Percentiles rank a stretch among this genome's conserved stretches.
Conservation (phyloP, 176 grass and related monocot genomes). For the Oryza brachyantha region DNA sequence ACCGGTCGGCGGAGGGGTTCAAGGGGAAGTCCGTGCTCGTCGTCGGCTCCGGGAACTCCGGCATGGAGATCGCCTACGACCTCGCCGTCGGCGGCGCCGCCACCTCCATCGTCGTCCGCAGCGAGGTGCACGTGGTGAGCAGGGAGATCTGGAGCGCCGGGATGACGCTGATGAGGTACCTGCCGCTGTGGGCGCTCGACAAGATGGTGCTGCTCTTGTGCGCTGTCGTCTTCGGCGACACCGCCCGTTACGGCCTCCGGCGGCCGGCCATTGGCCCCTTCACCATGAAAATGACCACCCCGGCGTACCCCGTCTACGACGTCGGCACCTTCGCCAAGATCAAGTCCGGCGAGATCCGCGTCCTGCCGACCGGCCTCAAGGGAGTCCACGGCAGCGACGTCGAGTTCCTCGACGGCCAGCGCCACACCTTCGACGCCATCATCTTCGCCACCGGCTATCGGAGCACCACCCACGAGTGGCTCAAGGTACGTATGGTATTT, state of each 20-base stretch:
- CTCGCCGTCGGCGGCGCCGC: slow-evolving; percentile 32
- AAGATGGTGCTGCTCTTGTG: slow-evolving; percentile 50
- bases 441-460: slow-evolving; percentile 78
- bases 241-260: slow-evolving; percentile 50
- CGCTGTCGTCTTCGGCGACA: slow-evolving; percentile 53
- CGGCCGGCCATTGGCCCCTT: slow-evolving; percentile 57
- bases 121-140: slow-evolving; percentile 43
- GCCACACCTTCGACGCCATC: slow-evolving; percentile 60
- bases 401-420: slow-evolving; percentile 47
- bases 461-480: slow-evolving; percentile 54
- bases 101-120: slow-evolving; percentile 38
- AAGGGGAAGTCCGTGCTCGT: slow-evolving; percentile 48
- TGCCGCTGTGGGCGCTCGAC: slow-evolving; percentile 50
- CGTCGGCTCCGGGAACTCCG: slow-evolving; percentile 54
- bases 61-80: slow-evolving; percentile 59
- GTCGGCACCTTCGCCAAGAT: slow-evolving; percentile 60
- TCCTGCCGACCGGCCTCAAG: slow-evolving; percentile 32
- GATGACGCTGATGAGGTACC: slow-evolving; percentile 42
- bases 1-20: slow-evolving; percentile 15
- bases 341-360: slow-evolving; percentile 49
- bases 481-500: slow-evolving; percentile 70
- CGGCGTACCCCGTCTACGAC: slow-evolving; percentile 54
- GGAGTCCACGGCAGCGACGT: slow-evolving; percentile 42
- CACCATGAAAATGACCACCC: slow-evolving; percentile 48
- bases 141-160: slow-evolving; percentile 61